These are phyloP conservation scores for Candida sanyaensis DNA, from an alignment of 1,139 yeast genomes.

Conservation along the genomic window DNA sequence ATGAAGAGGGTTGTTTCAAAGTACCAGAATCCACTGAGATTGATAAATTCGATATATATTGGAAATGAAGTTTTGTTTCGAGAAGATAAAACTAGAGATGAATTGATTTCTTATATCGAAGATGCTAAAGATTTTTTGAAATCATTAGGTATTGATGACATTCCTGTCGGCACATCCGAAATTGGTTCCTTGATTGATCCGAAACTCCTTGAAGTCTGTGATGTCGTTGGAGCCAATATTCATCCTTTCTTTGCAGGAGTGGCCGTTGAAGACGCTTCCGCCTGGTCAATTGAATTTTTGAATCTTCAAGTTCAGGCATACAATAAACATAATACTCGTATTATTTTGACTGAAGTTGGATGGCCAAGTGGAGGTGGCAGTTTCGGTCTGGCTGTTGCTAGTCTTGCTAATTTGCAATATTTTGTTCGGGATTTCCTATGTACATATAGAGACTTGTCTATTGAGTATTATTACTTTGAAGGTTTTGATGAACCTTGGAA, in stretches of 20 bases:
- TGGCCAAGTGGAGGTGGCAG: constrained; percentile 71
- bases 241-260: constrained; percentile 74
- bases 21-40: constrained; percentile 40
- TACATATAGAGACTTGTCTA: constrained; percentile 30
- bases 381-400: constrained; percentile 49
- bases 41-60: constrained; percentile 54
- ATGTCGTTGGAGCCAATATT: constrained; percentile 62
- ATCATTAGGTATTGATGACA: constrained; percentile 30
- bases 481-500: constrained; percentile 81
- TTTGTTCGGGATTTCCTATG: constrained; percentile 59
- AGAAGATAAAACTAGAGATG: constrained; percentile 42
- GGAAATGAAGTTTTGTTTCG: constrained; percentile 69
- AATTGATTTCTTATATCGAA: constrained; percentile 43
- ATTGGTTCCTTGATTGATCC: constrained; percentile 46
- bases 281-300: constrained; percentile 57
- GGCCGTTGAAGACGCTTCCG: constrained; percentile 45
- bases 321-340: constrained; percentile 22
- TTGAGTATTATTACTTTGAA: constrained; percentile 66
- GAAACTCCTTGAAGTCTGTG: constrained; percentile 42
- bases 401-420: constrained; percentile 40
- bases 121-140: constrained; percentile 41
- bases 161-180: constrained; percentile 60
- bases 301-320: constrained; percentile 41
- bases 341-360: constrained; percentile 64
- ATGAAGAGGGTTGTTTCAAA: constrained; percentile 43